phyloP scores from a whole-genome alignment of 2,329 filamentous ascomycete species.

The Colletotrichum zoysiae region DNA sequence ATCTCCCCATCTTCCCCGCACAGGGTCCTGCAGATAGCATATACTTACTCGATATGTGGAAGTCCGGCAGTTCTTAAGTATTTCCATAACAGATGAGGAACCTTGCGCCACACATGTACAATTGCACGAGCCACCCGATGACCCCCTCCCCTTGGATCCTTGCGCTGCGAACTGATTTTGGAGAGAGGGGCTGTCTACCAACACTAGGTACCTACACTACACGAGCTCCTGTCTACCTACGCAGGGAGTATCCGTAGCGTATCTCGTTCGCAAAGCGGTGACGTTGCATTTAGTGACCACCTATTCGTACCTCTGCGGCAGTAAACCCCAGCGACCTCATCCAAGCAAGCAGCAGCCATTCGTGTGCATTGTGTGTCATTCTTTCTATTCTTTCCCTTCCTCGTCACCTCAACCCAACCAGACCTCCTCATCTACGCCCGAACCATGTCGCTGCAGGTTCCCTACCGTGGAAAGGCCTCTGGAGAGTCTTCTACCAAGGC shows the following conservation, averaged over 20 bases:
- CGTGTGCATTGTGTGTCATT: neutral
- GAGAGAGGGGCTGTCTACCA: constrained; percentile 15
- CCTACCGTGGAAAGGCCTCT: constrained; percentile 62
- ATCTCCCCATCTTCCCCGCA: constrained; percentile 17
- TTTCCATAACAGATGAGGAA: neutral
- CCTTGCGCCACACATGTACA: constrained; percentile 15
- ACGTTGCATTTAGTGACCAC: constrained; percentile 37
- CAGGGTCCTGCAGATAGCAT: constrained; percentile 12
- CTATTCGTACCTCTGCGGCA: neutral
- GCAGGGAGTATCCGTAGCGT: neutral
- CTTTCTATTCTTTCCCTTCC: constrained; percentile 9
- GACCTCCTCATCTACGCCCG: neutral
- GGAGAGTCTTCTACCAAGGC: constrained; percentile 82
- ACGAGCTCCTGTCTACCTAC: too few relatives aligned
- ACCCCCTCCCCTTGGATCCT: too few relatives aligned
- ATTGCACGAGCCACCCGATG: constrained; percentile 16
- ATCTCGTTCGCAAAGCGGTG: constrained; percentile 35
- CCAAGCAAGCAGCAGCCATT: neutral
- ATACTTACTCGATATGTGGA: neutral
- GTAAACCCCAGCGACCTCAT: constrained; percentile 17
- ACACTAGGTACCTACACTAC: neutral
- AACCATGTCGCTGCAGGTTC: constrained; percentile 69
- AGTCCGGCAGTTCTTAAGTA: neutral
- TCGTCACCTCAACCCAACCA: constrained; percentile 39
- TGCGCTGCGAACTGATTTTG: constrained; percentile 18